Percentiles rank a stretch among this genome's conserved stretches.
Evolutionary conservation across 2,329 filamentous ascomycete species (phyloP).

Genomic region (Alternaria alternata): DNA sequence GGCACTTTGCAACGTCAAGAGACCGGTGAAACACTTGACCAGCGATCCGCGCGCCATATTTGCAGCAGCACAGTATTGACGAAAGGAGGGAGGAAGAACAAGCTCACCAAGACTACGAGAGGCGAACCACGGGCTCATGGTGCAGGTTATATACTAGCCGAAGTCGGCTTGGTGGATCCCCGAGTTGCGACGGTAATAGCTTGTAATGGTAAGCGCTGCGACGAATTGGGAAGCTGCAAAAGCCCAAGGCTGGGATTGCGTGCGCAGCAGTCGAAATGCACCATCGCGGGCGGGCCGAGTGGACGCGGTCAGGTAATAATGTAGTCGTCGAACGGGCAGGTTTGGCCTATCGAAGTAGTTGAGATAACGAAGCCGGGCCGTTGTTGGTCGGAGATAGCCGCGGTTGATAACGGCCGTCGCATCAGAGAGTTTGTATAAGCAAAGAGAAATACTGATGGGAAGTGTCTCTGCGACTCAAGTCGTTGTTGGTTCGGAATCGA

Average conservation of each 20-base stretch:
- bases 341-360: background rate
- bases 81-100: constrained; percentile 18
- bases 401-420: background rate
- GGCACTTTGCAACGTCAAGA: constrained; percentile 39
- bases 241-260: constrained; percentile 4
- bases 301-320: constrained; percentile 3
- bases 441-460: background rate
- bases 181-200: background rate
- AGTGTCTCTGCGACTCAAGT: background rate
- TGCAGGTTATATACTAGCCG: constrained; percentile 20
- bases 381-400: constrained; percentile 1
- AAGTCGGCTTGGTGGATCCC: constrained; percentile 8
- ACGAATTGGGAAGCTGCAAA: constrained; percentile 15
- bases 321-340: background rate
- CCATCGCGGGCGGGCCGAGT: constrained; percentile 1
- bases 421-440: background rate
- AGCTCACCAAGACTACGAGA: constrained; percentile 13
- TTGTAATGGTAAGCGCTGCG: constrained; percentile 8
- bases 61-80: constrained; percentile 12
- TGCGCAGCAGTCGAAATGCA: constrained; percentile 8
- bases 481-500: background rate
- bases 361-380: constrained; percentile 13
- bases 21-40: constrained; percentile 31
- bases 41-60: constrained; percentile 34
- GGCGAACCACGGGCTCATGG: constrained; percentile 11